Conservation (phyloP, 768 basidiomycete genomes). For the Suillus luteus region DNA sequence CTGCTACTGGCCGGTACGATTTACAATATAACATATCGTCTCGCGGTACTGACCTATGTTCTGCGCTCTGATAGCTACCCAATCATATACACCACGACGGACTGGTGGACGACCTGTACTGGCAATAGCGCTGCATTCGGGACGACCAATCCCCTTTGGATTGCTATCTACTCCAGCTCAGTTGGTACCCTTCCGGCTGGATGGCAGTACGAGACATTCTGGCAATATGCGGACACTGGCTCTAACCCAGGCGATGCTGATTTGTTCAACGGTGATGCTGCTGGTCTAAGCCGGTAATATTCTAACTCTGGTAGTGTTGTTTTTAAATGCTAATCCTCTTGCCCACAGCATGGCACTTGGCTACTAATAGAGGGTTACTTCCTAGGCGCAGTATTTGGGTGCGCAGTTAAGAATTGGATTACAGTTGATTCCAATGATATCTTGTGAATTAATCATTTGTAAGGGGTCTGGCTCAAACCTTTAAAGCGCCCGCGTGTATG, state of each 20-base stretch:
- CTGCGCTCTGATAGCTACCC: conserved; percentile 37
- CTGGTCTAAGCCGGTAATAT: conserved; percentile 41
- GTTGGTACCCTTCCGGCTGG: conserved; percentile 61
- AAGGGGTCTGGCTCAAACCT: background rate
- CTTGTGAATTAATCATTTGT: background rate
- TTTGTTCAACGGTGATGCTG: conserved; percentile 53
- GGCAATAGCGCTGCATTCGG: conserved; percentile 56
- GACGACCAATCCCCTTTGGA: conserved; percentile 58
- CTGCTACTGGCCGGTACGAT: conserved; percentile 46
- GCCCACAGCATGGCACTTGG: conserved; percentile 26
- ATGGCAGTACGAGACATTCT: conserved; percentile 57
- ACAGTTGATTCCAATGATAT: too few species aligned
- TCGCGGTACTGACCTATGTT: conserved; percentile 3
- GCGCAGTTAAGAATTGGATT: background rate
- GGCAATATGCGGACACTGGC: conserved; percentile 61
- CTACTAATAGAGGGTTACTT: background rate
- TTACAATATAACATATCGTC: background rate
- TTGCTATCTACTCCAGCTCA: conserved; percentile 52
- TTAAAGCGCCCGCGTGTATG: background rate
- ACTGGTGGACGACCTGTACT: conserved; percentile 72
- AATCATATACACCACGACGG: conserved; percentile 63
- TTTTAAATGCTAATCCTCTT: background rate
- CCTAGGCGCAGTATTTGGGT: background rate
- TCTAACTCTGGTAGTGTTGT: background rate
- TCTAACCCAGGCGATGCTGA: conserved; percentile 60